Evolutionary conservation across 1,139 yeast species (phyloP), one percentile per base, ranked within the genome.

Genomic region (Eremothecium cymbalariae): DNA sequence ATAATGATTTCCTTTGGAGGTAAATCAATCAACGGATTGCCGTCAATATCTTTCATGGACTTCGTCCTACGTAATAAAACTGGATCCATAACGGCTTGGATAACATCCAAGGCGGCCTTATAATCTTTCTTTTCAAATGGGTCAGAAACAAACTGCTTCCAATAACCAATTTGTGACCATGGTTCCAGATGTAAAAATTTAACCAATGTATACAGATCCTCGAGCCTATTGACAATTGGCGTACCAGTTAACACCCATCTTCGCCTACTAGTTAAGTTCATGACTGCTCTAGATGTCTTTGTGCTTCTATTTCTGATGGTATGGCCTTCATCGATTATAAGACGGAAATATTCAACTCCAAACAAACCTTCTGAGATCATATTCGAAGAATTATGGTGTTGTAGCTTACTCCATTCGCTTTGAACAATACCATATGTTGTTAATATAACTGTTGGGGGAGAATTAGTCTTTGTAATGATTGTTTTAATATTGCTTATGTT

Each of bases 181-280:
- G 97, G 97, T 47, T 83, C 88, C 8, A 88, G 62, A 30, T 75
- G 70, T 30, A 90, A 62, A 49, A 80, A 90, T 48, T 77, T 77
- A 12, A 86, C 73, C 33, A 86, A 60, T 2, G 95, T 78, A 52
- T 72, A 90, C 33, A 90, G 61, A 57, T 90, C 98, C 54, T 90
- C 95, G 6, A 90, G 65, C 42, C 88, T 64, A 57, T 90, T 90
- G 32, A 88, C 82, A 31, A 90, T 84, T 0, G 98, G 97, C 0
- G 98, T 90, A 9, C 98, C 98, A 0, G 97, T 86, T 29, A 90
- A 63, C 2, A 81, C 70, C 98, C 98, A 90, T 44, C 74, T 75
- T 33, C 94, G 66, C 27, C 68, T 67, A 50, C 84, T 76, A 9
- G 63, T 53, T 15, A 90, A 54, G 25, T 73, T 80, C 55, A 73